Percentiles rank a stretch among this genome's conserved stretches.
These are phyloP conservation scores for Ascosphaera apis DNA, from an alignment of 2,329 filamentous ascomycete genomes.

Conservation along the genomic window DNA sequence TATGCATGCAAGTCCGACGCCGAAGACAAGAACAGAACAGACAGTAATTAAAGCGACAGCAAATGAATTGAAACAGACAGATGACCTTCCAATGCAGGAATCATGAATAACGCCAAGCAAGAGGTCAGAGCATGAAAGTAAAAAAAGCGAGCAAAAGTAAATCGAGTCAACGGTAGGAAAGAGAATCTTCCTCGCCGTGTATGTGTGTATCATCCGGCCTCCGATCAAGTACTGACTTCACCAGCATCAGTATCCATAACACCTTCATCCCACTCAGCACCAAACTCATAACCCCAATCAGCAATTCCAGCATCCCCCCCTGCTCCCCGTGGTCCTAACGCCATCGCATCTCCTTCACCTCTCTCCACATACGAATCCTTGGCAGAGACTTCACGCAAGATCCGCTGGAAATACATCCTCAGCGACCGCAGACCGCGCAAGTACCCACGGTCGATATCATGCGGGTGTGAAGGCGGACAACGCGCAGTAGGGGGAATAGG, in stretches of 20 bases:
- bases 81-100: not conserved
- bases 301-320: slow-evolving; percentile 10
- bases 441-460: slow-evolving; percentile 71
- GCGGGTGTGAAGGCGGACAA: slow-evolving; percentile 62
- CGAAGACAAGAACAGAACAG: not conserved
- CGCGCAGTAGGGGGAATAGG: slow-evolving; percentile 29
- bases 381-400: slow-evolving; percentile 50
- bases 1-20: not conserved
- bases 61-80: not conserved
- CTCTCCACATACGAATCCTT: slow-evolving; percentile 20
- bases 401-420: slow-evolving; percentile 63
- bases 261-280: slow-evolving; percentile 15
- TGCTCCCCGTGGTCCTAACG: slow-evolving; percentile 13
- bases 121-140: not conserved
- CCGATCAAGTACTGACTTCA: slow-evolving; percentile 18
- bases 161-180: too few relatives aligned
- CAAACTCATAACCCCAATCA: slow-evolving; percentile 11
- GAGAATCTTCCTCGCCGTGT: too few relatives aligned
- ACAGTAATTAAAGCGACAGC: not conserved
- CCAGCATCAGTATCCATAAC: slow-evolving; percentile 21
- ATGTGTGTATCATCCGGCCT: not conserved
- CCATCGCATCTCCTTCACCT: slow-evolving; percentile 20
- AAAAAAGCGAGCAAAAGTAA: not conserved
- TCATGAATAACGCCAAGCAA: not conserved
- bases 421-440: slow-evolving; percentile 61